Evolutionary conservation across 1,284 basidiomycete species (phyloP), one percentile per base, ranked within the genome.

Genomic region (Cryptococcus wingfieldii): DNA sequence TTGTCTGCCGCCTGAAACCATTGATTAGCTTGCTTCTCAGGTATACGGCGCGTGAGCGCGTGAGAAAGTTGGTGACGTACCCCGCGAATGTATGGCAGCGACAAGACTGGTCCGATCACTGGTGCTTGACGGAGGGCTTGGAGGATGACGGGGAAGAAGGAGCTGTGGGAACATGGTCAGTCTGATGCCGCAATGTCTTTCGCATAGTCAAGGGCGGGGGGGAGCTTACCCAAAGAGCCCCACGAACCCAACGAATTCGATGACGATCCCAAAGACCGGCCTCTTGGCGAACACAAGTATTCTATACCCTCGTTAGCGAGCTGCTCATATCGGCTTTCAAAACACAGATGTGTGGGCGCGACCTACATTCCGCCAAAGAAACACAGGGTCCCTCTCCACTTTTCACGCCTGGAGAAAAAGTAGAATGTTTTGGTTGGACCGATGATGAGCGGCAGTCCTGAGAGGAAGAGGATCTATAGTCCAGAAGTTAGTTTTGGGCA

Each of bases 141-240:
- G 56, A 99, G 81, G 57, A 98, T 90, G 56, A 98, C 95, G 5
- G 96, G 96, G 85, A 98, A 98, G 82, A 99, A 99, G 78, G 98
- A 95, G 48, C 95, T 98, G 78, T 56, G 52, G 9, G 44, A 10
- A 23, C 19, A 3, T 12, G 19, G 43, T 47, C 44, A 47, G 44
- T 19, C 23, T 23, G 23, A 23, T 3, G 23, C 23, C 23, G 23
- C 23, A 23, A 23, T 23, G 23, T 23, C 23, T 23, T 23, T 23
- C 23, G 38, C 27, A 13, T 34, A 42, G 41, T 18, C 41, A 8
- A 14, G 6, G 41, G 19, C 19, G 4, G 23, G 16, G 27, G 5
- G 28, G 27, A 38, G 31, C 90, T 64, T 72, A 98, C 95, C 95
- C 96, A 71, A 99, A 99, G 41, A 99, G 82, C 70, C 98, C 98